These are phyloP conservation scores for Penicillium brevicompactum DNA, from an alignment of 2,329 filamentous ascomycete genomes.

Conservation along the genomic window DNA sequence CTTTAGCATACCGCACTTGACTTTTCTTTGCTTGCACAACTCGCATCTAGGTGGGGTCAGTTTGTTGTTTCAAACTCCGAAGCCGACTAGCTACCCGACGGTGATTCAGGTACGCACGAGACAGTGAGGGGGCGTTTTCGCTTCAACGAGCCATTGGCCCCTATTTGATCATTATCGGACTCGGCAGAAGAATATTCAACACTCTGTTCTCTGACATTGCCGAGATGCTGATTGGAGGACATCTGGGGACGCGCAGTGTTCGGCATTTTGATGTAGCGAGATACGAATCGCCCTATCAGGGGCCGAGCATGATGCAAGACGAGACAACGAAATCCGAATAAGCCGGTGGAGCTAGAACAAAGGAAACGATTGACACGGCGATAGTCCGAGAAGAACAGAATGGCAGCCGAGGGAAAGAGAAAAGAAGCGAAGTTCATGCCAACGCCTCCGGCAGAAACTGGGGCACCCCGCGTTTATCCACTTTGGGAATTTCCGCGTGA, in stretches of 20 bases:
- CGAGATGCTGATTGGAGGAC: slow-evolving; percentile 22
- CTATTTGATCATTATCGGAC: slow-evolving; percentile 34
- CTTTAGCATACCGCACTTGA: slow-evolving; percentile 45
- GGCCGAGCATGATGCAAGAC: slow-evolving; percentile 22
- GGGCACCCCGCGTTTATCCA: slow-evolving; percentile 29
- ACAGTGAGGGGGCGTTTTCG: slow-evolving; percentile 42
- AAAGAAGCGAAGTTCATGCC: slow-evolving; percentile 12
- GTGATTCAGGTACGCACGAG: slow-evolving; percentile 34
- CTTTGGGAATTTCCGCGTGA: slow-evolving; percentile 5
- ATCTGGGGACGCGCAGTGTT: slow-evolving; percentile 30
- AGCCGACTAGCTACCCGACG: background rate
- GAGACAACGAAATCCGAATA: background rate
- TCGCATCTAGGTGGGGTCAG: slow-evolving; percentile 42
- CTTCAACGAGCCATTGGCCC: slow-evolving; percentile 36
- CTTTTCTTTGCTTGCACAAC: slow-evolving; percentile 48
- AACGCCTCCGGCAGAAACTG: slow-evolving; percentile 25
- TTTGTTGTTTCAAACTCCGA: background rate
- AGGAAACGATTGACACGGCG: slow-evolving; percentile 1
- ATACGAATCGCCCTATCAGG: slow-evolving; percentile 19
- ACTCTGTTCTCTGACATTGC: slow-evolving; percentile 33
- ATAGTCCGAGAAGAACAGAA: slow-evolving; percentile 13
- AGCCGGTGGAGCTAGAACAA: background rate
- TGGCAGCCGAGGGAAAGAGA: slow-evolving; percentile 12
- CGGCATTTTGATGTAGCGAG: slow-evolving; percentile 40
- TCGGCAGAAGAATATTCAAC: slow-evolving; percentile 39